A percentile compares a stretch with the other conserved stretches of the same genome.
These are phyloP conservation scores for Cyclotella kingstonii DNA, from an alignment of 108 stramenopile genomes.

Conservation along the genomic window DNA sequence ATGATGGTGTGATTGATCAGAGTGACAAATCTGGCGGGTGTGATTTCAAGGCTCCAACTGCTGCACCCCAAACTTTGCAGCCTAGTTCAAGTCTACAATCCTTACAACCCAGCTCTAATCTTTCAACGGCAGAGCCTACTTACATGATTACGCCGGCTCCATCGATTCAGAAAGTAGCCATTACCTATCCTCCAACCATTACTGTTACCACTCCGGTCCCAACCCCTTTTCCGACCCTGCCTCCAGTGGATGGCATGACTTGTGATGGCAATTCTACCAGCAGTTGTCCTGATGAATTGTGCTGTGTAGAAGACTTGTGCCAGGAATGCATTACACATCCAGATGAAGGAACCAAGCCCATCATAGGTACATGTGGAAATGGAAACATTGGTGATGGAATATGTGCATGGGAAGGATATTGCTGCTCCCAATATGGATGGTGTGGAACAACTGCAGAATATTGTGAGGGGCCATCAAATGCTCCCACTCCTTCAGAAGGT, in stretches of 20 bases:
- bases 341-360: slow-evolving; percentile 11
- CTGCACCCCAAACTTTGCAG: neutral
- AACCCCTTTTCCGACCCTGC: neutral
- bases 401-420: slow-evolving; percentile 37
- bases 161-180: neutral
- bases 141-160: neutral
- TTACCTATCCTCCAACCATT: slow-evolving; percentile 10
- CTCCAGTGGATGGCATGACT: neutral
- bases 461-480: slow-evolving; percentile 26
- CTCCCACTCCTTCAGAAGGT: slow-evolving; percentile 20
- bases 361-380: slow-evolving; percentile 22
- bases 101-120: neutral
- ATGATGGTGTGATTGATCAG: slow-evolving; percentile 13
- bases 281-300: slow-evolving; percentile 14
- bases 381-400: slow-evolving; percentile 26
- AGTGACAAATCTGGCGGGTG: slow-evolving; percentile 23
- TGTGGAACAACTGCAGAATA: slow-evolving; percentile 31
- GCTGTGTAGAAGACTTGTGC: slow-evolving; percentile 15
- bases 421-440: slow-evolving; percentile 33
- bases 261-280: slow-evolving; percentile 19
- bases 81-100: neutral
- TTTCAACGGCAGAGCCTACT: neutral
- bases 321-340: slow-evolving; percentile 9
- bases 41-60: slow-evolving; percentile 14
- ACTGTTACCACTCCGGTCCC: neutral